Evolutionary conservation across 768 basidiomycete species (phyloP).

Genomic region (Inosperma sp.): DNA sequence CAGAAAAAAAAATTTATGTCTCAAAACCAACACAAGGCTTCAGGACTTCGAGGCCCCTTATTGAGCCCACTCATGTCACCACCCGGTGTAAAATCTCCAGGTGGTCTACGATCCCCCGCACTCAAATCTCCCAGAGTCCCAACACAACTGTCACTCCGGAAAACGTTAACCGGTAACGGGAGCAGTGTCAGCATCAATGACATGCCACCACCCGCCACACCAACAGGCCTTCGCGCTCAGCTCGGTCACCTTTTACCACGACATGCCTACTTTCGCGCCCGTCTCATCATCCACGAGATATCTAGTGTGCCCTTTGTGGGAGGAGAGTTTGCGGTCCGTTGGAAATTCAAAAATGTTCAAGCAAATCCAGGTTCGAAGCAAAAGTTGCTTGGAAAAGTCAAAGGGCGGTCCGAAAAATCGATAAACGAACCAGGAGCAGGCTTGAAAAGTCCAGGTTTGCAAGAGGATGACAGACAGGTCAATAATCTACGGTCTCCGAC

Average conservation of each 20-base stretch:
- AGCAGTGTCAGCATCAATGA: conserved; percentile 25
- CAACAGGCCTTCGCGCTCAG: conserved; percentile 48
- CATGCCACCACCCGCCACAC: conserved; percentile 13
- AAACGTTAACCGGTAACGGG: conserved; percentile 16
- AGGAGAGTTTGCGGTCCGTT: conserved; percentile 65
- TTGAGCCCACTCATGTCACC: conserved; percentile 5
- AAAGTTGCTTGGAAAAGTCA: conserved; percentile 36
- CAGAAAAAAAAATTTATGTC: too few relatives aligned
- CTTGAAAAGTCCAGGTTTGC: conserved; percentile 8
- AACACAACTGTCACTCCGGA: conserved; percentile 16
- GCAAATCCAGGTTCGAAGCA: conserved; percentile 31
- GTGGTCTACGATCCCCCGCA: neutral
- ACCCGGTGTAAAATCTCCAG: neutral
- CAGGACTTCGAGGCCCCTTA: too few relatives aligned
- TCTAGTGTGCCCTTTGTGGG: conserved; percentile 65
- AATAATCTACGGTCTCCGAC: neutral
- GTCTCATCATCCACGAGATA: conserved; percentile 60
- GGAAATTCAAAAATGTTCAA: conserved; percentile 64
- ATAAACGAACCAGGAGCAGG: conserved; percentile 26
- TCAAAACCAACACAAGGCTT: too few relatives aligned
- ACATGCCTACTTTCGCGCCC: conserved; percentile 62
- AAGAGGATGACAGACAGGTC: neutral
- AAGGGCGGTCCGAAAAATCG: conserved; percentile 21
- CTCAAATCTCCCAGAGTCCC: conserved; percentile 15
- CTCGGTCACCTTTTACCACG: conserved; percentile 57